Evolutionary conservation across 331 rosid species (phyloP).

Genomic region (Acacia concinna): DNA sequence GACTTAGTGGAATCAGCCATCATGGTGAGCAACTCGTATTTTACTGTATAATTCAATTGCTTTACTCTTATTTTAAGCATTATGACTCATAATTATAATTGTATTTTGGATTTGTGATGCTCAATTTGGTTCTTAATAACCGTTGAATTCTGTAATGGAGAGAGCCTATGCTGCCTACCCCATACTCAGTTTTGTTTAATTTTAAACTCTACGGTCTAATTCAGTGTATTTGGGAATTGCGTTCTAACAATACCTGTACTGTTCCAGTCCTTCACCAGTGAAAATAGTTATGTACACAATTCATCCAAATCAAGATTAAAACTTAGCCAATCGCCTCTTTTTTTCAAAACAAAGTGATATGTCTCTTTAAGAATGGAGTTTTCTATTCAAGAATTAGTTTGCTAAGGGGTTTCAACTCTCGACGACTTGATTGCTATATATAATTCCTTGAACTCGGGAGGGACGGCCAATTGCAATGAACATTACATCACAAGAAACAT

Average conservation of each 20-base stretch:
- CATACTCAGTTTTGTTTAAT: background rate
- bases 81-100: constrained; percentile 11
- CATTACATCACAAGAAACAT: background rate
- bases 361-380: background rate
- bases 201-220: background rate
- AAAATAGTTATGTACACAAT: background rate
- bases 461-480: constrained; percentile 11
- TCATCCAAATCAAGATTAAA: background rate
- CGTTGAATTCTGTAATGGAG: background rate
- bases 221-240: background rate
- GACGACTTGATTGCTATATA: background rate
- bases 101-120: background rate
- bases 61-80: background rate
- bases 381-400: background rate
- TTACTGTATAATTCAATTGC: constrained; percentile 4
- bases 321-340: background rate
- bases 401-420: background rate
- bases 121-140: constrained; percentile 8
- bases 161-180: background rate
- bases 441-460: constrained; percentile 10
- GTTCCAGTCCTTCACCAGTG: background rate
- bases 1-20: background rate
- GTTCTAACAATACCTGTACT: background rate
- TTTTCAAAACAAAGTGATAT: background rate
- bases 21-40: background rate